A percentile compares a stretch with the other conserved stretches of the same genome.
Evolutionary conservation across 306 rosid genomes (phyloP).

Genomic region (Hippophae tibetana): DNA sequence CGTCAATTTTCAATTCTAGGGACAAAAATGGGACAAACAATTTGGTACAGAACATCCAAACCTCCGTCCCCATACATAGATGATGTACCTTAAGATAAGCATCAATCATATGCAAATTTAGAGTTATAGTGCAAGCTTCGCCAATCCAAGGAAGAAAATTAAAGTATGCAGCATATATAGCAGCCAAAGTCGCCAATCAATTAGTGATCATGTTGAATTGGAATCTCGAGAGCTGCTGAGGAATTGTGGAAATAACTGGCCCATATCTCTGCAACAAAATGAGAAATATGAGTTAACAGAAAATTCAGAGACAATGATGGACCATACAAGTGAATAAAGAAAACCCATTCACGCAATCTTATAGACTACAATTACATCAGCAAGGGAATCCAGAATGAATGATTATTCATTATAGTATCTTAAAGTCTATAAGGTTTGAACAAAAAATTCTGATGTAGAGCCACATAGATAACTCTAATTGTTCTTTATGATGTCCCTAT

Average conservation of each 20-base stretch:
- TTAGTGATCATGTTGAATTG: conserved; percentile 95
- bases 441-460: not conserved
- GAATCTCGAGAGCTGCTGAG: conserved; percentile 96
- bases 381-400: not conserved
- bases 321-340: not conserved
- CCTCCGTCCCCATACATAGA: no score
- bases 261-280: conserved; percentile 76
- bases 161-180: not conserved
- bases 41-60: no score
- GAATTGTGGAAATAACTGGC: conserved; percentile 93
- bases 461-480: no score
- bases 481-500: no score
- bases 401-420: not conserved
- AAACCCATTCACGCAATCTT: not conserved
- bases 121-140: no score
- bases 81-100: no score
- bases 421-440: not conserved
- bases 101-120: no score
- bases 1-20: no score
- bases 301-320: not conserved
- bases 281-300: not conserved
- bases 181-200: conserved; percentile 23
- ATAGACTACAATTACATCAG: not conserved
- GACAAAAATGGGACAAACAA: no score
- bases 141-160: not conserved